Evolutionary conservation across 2,329 filamentous ascomycete species (phyloP).

Genomic region (Alternaria viburni): DNA sequence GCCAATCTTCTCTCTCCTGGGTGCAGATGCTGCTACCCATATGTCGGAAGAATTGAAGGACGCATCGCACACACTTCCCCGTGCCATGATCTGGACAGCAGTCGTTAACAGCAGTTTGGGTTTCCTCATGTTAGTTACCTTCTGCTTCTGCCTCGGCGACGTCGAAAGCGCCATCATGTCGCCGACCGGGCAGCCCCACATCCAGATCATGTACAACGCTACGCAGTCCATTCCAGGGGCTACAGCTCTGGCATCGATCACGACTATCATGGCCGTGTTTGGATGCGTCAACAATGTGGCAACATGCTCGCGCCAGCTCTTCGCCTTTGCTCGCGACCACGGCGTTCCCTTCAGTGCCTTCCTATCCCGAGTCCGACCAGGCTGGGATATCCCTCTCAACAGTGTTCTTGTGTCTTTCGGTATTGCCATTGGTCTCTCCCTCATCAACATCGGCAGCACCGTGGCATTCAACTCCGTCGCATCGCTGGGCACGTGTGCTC

Average conservation of each 20-base stretch:
- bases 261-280: conserved; percentile 35
- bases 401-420: conserved; percentile 52
- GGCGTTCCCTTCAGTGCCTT: conserved; percentile 21
- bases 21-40: conserved; percentile 39
- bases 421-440: conserved; percentile 49
- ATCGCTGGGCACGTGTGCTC: conserved; percentile 28
- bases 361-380: conserved; percentile 22
- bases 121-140: conserved; percentile 46
- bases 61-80: conserved; percentile 44
- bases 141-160: conserved; percentile 35
- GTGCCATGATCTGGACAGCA: conserved; percentile 51
- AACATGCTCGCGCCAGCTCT: conserved; percentile 42
- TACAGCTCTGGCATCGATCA: conserved; percentile 32
- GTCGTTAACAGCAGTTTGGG: conserved; percentile 48
- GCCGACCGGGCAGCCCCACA: conserved; percentile 28
- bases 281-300: conserved; percentile 33
- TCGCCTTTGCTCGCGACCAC: conserved; percentile 42
- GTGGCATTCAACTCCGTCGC: conserved; percentile 38
- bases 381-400: conserved; percentile 50
- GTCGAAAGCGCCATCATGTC: conserved; percentile 19
- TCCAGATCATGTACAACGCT: conserved; percentile 35
- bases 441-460: conserved; percentile 58
- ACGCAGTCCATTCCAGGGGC: conserved; percentile 28
- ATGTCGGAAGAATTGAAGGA: conserved; percentile 45
- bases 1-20: conserved; percentile 31